Evolutionary conservation across 192 early-diverging fungal genomes (phyloP).

Genomic region (Coemansia sp.): DNA sequence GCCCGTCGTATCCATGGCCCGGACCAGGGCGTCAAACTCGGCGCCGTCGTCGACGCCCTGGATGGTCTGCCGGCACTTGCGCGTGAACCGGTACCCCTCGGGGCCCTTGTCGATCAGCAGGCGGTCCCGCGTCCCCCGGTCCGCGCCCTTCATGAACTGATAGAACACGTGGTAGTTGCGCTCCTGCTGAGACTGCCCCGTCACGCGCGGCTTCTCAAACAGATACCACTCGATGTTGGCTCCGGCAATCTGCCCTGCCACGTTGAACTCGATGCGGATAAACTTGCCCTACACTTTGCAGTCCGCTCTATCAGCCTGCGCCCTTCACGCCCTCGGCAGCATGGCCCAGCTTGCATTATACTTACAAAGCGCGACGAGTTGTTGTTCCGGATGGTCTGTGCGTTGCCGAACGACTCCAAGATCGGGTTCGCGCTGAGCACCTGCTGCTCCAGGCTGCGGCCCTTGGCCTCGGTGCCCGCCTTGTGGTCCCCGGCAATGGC

Average conservation of each 20-base stretch:
- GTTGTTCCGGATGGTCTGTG: slow-evolving; percentile 97
- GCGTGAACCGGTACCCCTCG: slow-evolving; percentile 79
- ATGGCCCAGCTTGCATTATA: too few species aligned
- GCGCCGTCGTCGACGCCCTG: slow-evolving; percentile 86
- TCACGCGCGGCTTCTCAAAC: slow-evolving; percentile 95
- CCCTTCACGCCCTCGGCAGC: background rate
- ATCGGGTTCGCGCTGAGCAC: slow-evolving; percentile 97
- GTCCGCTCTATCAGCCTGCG: background rate
- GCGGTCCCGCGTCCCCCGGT: slow-evolving; percentile 62
- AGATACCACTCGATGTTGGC: slow-evolving; percentile 97
- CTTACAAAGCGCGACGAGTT: slow-evolving; percentile 93
- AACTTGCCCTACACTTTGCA: slow-evolving; percentile 71
- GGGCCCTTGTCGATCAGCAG: slow-evolving; percentile 70
- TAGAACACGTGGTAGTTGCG: slow-evolving; percentile 98
- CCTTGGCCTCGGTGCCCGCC: slow-evolving; percentile 13
- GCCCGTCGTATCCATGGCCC: slow-evolving; percentile 78
- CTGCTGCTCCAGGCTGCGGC: slow-evolving; percentile 75
- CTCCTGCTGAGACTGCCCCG: slow-evolving; percentile 85
- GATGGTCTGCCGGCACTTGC: slow-evolving; percentile 78
- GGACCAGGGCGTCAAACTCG: slow-evolving; percentile 70
- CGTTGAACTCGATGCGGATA: slow-evolving; percentile 96
- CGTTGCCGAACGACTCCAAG: slow-evolving; percentile 97
- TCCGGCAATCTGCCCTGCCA: slow-evolving; percentile 77
- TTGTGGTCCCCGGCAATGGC: slow-evolving; percentile 70
- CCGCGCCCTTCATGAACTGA: slow-evolving; percentile 88